Conservation (phyloP, 1,284 basidiomycete species). For the Bondarzewia mesenterica region DNA sequence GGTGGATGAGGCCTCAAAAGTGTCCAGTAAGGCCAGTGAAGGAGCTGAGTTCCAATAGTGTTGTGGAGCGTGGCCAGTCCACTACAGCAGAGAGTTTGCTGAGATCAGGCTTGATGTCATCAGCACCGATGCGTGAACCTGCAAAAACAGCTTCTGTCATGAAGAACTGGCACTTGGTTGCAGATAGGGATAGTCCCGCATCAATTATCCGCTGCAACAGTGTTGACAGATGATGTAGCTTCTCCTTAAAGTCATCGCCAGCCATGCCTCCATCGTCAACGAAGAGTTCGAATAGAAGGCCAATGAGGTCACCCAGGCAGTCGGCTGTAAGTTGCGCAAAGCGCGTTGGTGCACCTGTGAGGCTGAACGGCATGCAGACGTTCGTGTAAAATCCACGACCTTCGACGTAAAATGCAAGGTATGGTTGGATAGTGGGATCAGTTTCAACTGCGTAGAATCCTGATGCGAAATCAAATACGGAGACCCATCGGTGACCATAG, state of each 20-base stretch:
- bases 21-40: slow-evolving; percentile 19
- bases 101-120: slow-evolving; percentile 24
- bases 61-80: slow-evolving; percentile 23
- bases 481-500: not conserved
- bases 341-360: not conserved
- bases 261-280: slow-evolving; percentile 25
- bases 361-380: not conserved
- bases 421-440: not conserved
- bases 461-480: not conserved
- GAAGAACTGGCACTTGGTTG: slow-evolving; percentile 24
- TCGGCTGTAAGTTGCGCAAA: not conserved
- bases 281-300: slow-evolving; percentile 23
- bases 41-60: slow-evolving; percentile 18
- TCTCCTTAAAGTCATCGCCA: slow-evolving; percentile 19
- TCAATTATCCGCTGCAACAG: slow-evolving; percentile 18
- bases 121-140: slow-evolving; percentile 20
- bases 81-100: slow-evolving; percentile 27
- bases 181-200: slow-evolving; percentile 21
- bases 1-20: slow-evolving; percentile 18
- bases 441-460: not conserved
- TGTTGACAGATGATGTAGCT: slow-evolving; percentile 14
- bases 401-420: not conserved
- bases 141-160: slow-evolving; percentile 24
- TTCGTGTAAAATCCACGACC: not conserved
- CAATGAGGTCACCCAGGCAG: slow-evolving; percentile 24